Percentiles rank a stretch among this genome's conserved stretches.
Conservation (phyloP, 805 yeast species). For the Dipodascus geniculatus region DNA sequence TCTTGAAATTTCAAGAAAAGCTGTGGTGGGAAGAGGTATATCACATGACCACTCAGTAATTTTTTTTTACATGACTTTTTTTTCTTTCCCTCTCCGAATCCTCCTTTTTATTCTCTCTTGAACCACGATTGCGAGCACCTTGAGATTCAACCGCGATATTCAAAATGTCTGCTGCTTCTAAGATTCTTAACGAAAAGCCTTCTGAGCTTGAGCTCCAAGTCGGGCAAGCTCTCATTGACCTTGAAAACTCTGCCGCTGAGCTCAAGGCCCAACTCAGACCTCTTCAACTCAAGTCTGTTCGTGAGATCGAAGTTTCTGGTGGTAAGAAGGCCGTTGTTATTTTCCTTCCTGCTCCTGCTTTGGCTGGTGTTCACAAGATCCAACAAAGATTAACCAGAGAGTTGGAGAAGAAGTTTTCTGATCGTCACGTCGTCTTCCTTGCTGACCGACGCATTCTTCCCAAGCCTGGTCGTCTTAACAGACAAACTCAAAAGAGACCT, state of each 20-base stretch:
- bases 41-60: constrained; percentile 1
- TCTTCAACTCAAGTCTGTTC: constrained; percentile 95
- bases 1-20: background rate
- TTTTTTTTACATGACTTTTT: background rate
- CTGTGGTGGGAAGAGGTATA: background rate
- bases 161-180: constrained; percentile 90
- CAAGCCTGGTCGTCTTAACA: constrained; percentile 92
- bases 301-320: constrained; percentile 95
- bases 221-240: constrained; percentile 96
- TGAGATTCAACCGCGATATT: background rate
- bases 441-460: constrained; percentile 99
- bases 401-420: constrained; percentile 99
- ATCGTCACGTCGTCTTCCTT: constrained; percentile 97
- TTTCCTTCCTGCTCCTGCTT: constrained; percentile 96
- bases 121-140: background rate
- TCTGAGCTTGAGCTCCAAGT: constrained; percentile 98
- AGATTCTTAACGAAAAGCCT: constrained; percentile 91
- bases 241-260: constrained; percentile 88
- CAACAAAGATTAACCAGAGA: constrained; percentile 92
- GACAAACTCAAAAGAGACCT: constrained; percentile 97
- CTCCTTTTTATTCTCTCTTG: background rate
- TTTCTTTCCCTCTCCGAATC: background rate
- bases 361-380: constrained; percentile 97
- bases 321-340: constrained; percentile 98
- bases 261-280: constrained; percentile 97